A percentile compares a stretch with the other conserved stretches of the same genome.
Evolutionary conservation across 805 yeast species (phyloP).

Genomic region (Candida nanaspora): DNA sequence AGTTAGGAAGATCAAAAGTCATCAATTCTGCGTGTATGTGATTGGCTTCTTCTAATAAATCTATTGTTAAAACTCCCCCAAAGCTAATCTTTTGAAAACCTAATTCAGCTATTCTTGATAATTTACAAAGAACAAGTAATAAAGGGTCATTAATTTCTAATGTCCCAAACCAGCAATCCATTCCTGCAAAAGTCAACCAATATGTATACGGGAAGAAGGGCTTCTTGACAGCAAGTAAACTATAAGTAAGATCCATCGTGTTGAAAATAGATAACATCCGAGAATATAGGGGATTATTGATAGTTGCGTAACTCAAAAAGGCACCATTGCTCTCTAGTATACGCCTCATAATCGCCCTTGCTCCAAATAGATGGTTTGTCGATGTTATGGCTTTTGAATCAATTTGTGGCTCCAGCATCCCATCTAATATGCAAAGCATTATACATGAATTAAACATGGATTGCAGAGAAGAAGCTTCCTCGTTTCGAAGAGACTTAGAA

Average conservation of each 20-base stretch:
- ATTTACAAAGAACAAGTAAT: conserved; percentile 22
- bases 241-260: conserved; percentile 21
- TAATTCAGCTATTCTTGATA: conserved; percentile 9
- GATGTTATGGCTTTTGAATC: conserved; percentile 5
- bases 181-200: conserved; percentile 15
- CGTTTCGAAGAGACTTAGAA: neutral
- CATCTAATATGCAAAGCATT: conserved; percentile 18
- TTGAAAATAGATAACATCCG: conserved; percentile 19
- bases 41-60: neutral
- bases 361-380: conserved; percentile 17
- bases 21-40: neutral
- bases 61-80: neutral
- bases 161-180: conserved; percentile 24
- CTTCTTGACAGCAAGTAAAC: conserved; percentile 14
- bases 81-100: conserved; percentile 2
- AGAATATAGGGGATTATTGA: conserved; percentile 5
- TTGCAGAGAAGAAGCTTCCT: neutral
- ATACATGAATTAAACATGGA: conserved; percentile 15
- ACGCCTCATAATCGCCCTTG: conserved; percentile 15
- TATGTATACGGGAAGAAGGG: conserved; percentile 11
- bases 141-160: conserved; percentile 18
- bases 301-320: too few species aligned
- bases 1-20: neutral
- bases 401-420: conserved; percentile 13
- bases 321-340: conserved; percentile 2